Conservation (phyloP, 2,329 filamentous ascomycete genomes). For the Pyrenophora seminiperda region DNA sequence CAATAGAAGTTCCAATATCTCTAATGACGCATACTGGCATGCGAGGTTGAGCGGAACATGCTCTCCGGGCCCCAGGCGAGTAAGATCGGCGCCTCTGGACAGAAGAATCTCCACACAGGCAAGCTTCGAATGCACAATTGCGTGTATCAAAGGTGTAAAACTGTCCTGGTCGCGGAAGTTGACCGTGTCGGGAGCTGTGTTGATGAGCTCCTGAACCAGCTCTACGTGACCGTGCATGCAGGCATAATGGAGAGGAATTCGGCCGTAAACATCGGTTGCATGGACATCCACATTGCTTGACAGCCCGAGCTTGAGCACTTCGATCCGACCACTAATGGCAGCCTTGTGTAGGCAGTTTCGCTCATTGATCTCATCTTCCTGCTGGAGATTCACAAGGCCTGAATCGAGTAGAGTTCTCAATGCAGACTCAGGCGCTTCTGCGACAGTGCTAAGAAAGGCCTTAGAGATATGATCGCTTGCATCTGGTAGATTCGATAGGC, state of each 20-base stretch:
- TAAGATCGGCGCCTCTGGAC: slow-evolving; percentile 77
- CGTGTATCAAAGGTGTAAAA: slow-evolving; percentile 93
- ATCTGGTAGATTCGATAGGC: slow-evolving; percentile 67
- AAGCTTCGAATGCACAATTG: slow-evolving; percentile 85
- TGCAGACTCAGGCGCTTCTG: slow-evolving; percentile 79
- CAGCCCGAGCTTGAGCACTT: slow-evolving; percentile 79
- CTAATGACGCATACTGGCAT: slow-evolving; percentile 87
- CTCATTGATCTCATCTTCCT: slow-evolving; percentile 97
- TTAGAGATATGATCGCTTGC: slow-evolving; percentile 79
- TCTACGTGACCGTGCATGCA: slow-evolving; percentile 90
- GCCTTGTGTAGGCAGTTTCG: slow-evolving; percentile 95
- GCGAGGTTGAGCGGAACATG: slow-evolving; percentile 94
- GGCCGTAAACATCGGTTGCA: slow-evolving; percentile 88
- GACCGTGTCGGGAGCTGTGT: slow-evolving; percentile 73
- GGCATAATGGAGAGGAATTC: slow-evolving; percentile 92
- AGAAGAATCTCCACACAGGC: slow-evolving; percentile 81
- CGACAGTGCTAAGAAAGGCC: slow-evolving; percentile 87
- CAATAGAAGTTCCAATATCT: slow-evolving; percentile 83
- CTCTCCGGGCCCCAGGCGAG: slow-evolving; percentile 83
- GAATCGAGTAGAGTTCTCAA: slow-evolving; percentile 79
- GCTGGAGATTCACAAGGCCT: slow-evolving; percentile 83
- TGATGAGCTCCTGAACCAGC: slow-evolving; percentile 76
- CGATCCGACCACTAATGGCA: slow-evolving; percentile 86
- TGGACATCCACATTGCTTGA: slow-evolving; percentile 74
- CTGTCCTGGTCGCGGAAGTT: slow-evolving; percentile 94